Evolutionary conservation across 257 asterid species (phyloP), one percentile per base, ranked within the genome.

Genomic region (Rauvolfia tetraphylla): DNA sequence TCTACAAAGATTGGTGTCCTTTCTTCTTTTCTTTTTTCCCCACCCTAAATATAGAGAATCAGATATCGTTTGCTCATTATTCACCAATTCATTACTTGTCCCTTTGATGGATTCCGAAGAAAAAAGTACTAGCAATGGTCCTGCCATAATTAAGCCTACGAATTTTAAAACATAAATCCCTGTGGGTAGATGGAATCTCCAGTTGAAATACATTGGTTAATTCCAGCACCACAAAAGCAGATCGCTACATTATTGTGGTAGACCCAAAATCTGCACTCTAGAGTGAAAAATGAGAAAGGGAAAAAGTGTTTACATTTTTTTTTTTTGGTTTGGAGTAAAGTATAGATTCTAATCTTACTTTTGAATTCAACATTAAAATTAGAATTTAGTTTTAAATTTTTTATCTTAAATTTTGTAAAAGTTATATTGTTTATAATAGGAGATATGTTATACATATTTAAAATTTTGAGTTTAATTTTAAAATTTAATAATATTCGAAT

Each of bases 191-290:
- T 36, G 71, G 29, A 36, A 36, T 14, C 34, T 65, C 17, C 42
- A 67, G 72, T 22, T 67, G 27, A 67, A 67, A 67, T 38, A 38
- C 51, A 38, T 67, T 67, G 72, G 33, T 67, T 38, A 22, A 67
- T 67, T 38, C 72, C 72, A 23, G 25, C n/a, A 2, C 3, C 29
- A 36, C n/a, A 38, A 33, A 66, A 38, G 49, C 31, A 38, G 31
- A 20, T 25, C 58, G 9, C 49, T 33, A 9, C 42, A 22, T 73
- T 18, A 39, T 58, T 57, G 39, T 2, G 56, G 77, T 73, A 11
- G 69, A 62, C 69, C 41, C 51, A 44, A 38, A 44, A 38, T 73
- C 23, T 57, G 18, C 56, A 39, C 51, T 57, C 15, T 34, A 39
- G 42, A 25, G 18, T n/a, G 27, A 48, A 38, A 53, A 39, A 38